Evolutionary conservation across 2,329 filamentous ascomycete genomes (phyloP).

Genomic region (Alternaria brassicicola): DNA sequence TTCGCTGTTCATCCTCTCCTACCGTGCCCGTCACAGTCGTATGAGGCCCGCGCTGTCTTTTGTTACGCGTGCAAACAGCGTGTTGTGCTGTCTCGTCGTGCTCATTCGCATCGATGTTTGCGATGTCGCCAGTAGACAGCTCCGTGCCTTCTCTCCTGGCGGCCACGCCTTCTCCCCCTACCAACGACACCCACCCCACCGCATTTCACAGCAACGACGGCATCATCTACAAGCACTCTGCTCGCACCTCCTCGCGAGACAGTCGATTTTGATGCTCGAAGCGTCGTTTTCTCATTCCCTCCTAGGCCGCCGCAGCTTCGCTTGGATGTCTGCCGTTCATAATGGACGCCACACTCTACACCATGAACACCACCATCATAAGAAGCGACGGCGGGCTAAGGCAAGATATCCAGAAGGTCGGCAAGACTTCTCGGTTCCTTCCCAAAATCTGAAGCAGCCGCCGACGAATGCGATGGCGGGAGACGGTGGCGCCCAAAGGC

Average conservation of each 20-base stretch:
- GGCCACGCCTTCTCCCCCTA: neutral
- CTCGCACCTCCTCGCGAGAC: neutral
- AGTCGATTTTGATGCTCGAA: neutral
- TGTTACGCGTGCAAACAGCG: neutral
- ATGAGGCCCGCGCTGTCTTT: neutral
- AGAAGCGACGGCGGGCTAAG: neutral
- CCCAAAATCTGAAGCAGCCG: neutral
- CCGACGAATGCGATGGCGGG: neutral
- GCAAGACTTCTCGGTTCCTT: neutral
- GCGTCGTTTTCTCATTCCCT: neutral
- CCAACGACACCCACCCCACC: neutral
- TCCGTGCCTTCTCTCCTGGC: neutral
- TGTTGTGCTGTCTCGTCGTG: neutral
- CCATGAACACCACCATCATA: neutral
- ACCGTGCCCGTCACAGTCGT: neutral
- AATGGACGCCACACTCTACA: neutral
- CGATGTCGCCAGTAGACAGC: neutral
- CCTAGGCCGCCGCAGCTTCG: neutral
- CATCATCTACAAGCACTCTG: neutral
- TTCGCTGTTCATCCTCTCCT: neutral
- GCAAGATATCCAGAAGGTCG: neutral
- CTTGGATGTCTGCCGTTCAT: neutral
- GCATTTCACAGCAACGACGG: neutral
- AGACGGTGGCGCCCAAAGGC: neutral
- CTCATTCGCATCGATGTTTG: neutral